A percentile compares a stretch with the other conserved stretches of the same genome.
phyloP scores from a whole-genome alignment of 2,329 filamentous ascomycete genomes.

The Bipolaris gigantea region DNA sequence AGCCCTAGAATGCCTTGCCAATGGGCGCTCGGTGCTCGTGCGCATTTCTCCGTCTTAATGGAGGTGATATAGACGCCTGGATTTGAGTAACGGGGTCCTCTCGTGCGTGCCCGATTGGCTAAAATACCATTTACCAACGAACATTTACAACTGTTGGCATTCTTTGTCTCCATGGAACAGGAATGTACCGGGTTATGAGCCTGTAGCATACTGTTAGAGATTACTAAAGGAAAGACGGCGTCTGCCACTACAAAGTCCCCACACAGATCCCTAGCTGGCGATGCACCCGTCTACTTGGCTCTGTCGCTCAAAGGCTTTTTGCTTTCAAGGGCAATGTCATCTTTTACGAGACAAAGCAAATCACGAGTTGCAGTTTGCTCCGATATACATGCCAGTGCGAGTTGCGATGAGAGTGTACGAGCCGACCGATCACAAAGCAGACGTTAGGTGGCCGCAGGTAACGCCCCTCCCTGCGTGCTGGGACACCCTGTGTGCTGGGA shows the following conservation, averaged over 20 bases:
- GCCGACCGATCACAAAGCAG: background rate
- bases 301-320: background rate
- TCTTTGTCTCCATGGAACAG: background rate
- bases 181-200: no score
- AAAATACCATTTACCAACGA: background rate
- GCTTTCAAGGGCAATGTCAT: background rate
- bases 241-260: background rate
- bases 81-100: background rate
- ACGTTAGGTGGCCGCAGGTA: background rate
- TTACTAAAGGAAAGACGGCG: background rate
- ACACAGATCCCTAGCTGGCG: background rate
- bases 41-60: background rate
- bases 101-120: background rate
- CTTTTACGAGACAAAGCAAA: background rate
- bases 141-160: background rate
- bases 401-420: conserved; percentile 4
- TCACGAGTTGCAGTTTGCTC: background rate
- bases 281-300: background rate
- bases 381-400: background rate
- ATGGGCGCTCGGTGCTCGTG: background rate
- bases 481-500: no score
- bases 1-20: background rate
- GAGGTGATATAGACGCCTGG: background rate
- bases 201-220: background rate
- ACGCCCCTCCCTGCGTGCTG: no score